Percentiles rank a stretch among this genome's conserved stretches.
Conservation (phyloP, 2,329 filamentous ascomycete genomes). For the Xylariaceae sp. region DNA sequence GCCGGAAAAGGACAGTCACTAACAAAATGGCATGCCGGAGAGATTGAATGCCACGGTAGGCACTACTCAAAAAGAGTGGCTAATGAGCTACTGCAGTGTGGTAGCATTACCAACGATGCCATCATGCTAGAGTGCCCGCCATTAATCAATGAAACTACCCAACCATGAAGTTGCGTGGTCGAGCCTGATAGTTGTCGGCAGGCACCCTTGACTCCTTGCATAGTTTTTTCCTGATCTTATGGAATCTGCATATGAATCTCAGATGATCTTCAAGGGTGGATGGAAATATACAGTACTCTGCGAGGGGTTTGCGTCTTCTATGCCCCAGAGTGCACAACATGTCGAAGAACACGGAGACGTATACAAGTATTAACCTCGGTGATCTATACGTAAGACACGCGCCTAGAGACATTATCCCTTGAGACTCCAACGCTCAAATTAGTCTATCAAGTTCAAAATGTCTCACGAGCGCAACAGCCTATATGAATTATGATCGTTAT, state of each 20-base stretch:
- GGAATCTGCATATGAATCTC: conserved; percentile 23
- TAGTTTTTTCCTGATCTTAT: conserved; percentile 27
- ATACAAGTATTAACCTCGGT: conserved; percentile 27
- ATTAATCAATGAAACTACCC: conserved; percentile 16
- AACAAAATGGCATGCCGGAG: conserved; percentile 26
- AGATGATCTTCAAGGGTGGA: conserved; percentile 21
- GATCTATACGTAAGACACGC: conserved; percentile 31
- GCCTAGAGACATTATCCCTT: conserved; percentile 14
- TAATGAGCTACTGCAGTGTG: conserved; percentile 27
- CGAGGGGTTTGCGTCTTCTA: conserved; percentile 33
- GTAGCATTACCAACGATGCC: conserved; percentile 21
- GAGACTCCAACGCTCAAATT: not conserved
- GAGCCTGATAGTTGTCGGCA: conserved; percentile 38
- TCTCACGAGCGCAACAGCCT: not conserved
- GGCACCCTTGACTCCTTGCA: conserved; percentile 38
- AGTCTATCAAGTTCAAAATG: not conserved
- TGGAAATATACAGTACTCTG: conserved; percentile 12
- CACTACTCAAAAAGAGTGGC: conserved; percentile 17
- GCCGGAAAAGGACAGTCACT: conserved; percentile 24
- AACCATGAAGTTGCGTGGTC: conserved; percentile 30
- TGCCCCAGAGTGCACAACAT: conserved; percentile 36
- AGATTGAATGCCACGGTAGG: conserved; percentile 14
- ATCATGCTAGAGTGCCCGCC: conserved; percentile 7
- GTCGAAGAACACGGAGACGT: conserved; percentile 28
- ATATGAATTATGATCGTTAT: no score